phyloP scores from a whole-genome alignment of 2,329 filamentous ascomycete species.

The Paraphaeosphaeria sporulosa region DNA sequence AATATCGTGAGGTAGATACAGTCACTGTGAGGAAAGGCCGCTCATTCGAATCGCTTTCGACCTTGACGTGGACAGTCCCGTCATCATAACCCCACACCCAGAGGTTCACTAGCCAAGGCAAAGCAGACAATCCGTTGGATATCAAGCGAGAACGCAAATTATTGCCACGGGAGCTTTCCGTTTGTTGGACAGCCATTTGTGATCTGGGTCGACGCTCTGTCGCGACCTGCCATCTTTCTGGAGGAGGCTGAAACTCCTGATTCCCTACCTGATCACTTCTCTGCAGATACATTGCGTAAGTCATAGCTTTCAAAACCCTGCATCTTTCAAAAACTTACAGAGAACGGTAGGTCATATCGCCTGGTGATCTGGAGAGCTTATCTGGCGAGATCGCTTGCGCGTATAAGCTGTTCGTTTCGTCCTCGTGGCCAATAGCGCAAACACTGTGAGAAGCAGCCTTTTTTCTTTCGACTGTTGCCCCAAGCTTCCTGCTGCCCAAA shows the following conservation, averaged over 20 bases:
- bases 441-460: conserved; percentile 30
- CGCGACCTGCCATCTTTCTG: conserved; percentile 19
- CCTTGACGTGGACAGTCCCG: conserved; percentile 28
- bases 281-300: conserved; percentile 23
- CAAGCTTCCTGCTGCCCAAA: conserved; percentile 28
- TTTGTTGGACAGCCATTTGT: conserved; percentile 33
- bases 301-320: conserved; percentile 8
- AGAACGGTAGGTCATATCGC: conserved; percentile 11
- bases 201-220: conserved; percentile 19
- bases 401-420: conserved; percentile 33
- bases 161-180: conserved; percentile 30
- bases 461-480: conserved; percentile 27
- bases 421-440: conserved; percentile 42
- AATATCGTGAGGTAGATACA: not conserved
- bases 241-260: not conserved
- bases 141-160: conserved; percentile 27
- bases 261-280: not conserved
- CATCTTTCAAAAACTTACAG: conserved; percentile 15
- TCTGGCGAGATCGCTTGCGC: conserved; percentile 25
- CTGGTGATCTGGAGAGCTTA: conserved; percentile 8
- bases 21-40: conserved; percentile 9
- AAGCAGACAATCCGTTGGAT: conserved; percentile 31
- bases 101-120: conserved; percentile 25
- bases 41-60: conserved; percentile 7
- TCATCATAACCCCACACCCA: conserved; percentile 19